Evolutionary conservation across 305 asterid genomes (phyloP), one percentile per base, ranked within the genome.

Genomic region (Rubia balearica): DNA sequence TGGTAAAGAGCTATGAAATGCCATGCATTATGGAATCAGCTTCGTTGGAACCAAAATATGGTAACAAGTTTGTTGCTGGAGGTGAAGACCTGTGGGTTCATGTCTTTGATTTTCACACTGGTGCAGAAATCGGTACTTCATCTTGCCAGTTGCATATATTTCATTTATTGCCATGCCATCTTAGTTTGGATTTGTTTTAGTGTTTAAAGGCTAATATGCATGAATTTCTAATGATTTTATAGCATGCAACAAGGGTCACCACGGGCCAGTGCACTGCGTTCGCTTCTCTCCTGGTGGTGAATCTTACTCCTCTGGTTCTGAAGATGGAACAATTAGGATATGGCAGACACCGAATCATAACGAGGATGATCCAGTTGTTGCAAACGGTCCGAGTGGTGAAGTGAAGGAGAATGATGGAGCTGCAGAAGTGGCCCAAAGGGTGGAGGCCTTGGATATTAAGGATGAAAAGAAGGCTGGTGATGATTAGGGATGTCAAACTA

Each of bases 161-260:
- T 33, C 63, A 4, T 16, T 55, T 49, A 36, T 24, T 33, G 11
- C 30, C 41, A 66, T 33, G 11, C 30, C 41, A 66, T 22, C 56
- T 27, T 43, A 30, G 65, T 61, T 6, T 33, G 76, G 51, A 51
- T 8, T 55, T 16, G 19, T 22, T 42, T 19, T n/a, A 43, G 57
- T 16, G 21, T 17, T 14, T 49, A 49, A 5, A 24, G 17, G 65
- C 17, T 60, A 9, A 60, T 13, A 5, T 63, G 24, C 38, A 19
- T 38, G 22, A 24, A 30, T 8, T 6, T 4, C 49, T 57, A 65
- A 67, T 71, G 30, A n/a, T 63, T 55, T 42, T 21, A 38, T 71
- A 94, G 99, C 94, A 61, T 94, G 98, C 89, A 94, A 94, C 85
- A 94, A 94, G 85, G 99, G 99, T 66, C 98, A 94, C 83, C 98